Percentiles rank a stretch among this genome's conserved stretches.
These are phyloP conservation scores for Heterobasidion occidentale DNA, from an alignment of 1,284 basidiomycete genomes.

Conservation along the genomic window DNA sequence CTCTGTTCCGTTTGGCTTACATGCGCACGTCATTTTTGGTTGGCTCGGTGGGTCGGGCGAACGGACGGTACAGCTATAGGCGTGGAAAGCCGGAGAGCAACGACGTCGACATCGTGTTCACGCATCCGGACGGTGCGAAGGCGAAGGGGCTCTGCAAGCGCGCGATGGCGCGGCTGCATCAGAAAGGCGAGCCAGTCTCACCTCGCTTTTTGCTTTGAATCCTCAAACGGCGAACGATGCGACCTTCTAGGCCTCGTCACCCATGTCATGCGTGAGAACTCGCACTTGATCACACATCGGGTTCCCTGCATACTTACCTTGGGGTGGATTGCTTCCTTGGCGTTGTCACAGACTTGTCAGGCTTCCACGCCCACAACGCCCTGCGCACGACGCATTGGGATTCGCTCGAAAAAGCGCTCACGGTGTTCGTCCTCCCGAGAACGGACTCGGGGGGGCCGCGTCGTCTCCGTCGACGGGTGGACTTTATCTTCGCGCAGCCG, in stretches of 20 bases:
- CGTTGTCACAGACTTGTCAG: conserved; percentile 36
- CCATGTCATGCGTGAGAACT: conserved; percentile 54
- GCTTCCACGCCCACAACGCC: conserved; percentile 45
- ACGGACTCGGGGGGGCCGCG: not conserved
- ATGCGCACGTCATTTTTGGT: not conserved
- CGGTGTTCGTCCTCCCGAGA: conserved; percentile 53
- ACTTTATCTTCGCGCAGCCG: conserved; percentile 65
- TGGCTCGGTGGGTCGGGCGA: no score
- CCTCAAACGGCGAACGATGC: not conserved
- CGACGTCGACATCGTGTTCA: conserved; percentile 77
- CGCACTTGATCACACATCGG: no score
- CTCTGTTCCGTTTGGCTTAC: not conserved
- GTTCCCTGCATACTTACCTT: conserved; percentile 1
- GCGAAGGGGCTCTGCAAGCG: conserved; percentile 42
- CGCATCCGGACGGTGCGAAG: conserved; percentile 44
- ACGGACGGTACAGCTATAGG: conserved; percentile 45
- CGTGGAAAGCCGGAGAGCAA: conserved; percentile 67
- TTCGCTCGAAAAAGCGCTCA: conserved; percentile 63
- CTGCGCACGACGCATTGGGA: conserved; percentile 54
- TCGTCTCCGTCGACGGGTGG: conserved; percentile 51
- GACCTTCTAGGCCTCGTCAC: conserved; percentile 48
- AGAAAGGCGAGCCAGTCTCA: conserved; percentile 32
- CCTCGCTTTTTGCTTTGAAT: not conserved
- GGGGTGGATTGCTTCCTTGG: not conserved
- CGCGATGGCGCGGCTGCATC: conserved; percentile 44